Evolutionary conservation across 2,329 filamentous ascomycete species (phyloP).

Genomic region (Talaromyces amestolkiae): DNA sequence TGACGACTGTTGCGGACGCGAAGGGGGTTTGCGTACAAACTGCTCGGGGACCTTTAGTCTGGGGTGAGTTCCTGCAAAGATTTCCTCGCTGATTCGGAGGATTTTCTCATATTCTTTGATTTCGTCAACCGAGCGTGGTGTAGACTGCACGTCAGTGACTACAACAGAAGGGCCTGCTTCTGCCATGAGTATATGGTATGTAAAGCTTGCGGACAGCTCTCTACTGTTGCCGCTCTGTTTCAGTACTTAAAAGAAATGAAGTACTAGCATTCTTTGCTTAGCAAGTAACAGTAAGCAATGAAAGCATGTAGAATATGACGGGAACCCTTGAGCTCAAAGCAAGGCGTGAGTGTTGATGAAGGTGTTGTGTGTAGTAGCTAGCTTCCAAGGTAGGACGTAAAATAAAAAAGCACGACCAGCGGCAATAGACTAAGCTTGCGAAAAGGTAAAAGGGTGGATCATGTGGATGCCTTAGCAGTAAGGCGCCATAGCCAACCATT

Average conservation of each 20-base stretch:
- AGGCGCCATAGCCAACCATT: not conserved
- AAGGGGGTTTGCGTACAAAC: constrained; percentile 45
- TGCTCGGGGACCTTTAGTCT: constrained; percentile 58
- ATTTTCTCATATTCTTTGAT: constrained; percentile 75
- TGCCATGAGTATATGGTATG: constrained; percentile 19
- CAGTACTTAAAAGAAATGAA: not conserved
- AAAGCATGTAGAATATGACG: not conserved
- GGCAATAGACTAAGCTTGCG: not conserved
- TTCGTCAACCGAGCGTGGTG: constrained; percentile 50
- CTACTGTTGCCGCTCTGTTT: constrained; percentile 14
- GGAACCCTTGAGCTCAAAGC: not conserved
- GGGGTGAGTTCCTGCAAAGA: constrained; percentile 69
- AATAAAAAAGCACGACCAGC: not conserved
- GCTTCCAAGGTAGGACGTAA: constrained; percentile 4
- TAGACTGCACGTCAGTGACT: constrained; percentile 30
- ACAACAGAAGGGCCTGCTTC: constrained; percentile 29
- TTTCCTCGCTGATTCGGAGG: constrained; percentile 72
- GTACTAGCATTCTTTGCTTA: constrained; percentile 6
- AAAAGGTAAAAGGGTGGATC: not conserved
- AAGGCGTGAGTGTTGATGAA: not conserved
- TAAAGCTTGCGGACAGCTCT: constrained; percentile 11
- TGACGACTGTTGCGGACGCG: constrained; percentile 35
- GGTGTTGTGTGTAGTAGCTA: not conserved
- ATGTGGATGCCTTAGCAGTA: not conserved
- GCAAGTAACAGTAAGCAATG: not conserved